Base-by-base conservation (phyloP, 2,329 filamentous ascomycete species). In the Mycocentrospora acerina region DNA sequence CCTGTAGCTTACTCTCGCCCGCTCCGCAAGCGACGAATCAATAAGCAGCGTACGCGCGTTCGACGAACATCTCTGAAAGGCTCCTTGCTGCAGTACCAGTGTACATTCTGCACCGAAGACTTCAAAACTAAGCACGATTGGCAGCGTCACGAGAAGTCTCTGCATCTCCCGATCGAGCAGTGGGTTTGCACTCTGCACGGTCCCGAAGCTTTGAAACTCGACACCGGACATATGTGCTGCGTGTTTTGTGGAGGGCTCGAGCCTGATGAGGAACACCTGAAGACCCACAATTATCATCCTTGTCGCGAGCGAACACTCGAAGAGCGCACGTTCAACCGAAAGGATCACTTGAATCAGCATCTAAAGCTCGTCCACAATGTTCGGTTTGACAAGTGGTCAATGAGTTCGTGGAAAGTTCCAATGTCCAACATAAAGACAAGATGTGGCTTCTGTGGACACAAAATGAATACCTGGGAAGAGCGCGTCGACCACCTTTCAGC, bases 311-410 rank as follows among this genome's bases (percentile, higher is more conserved):
- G 51, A 5, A 44, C 30, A n/a, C 28, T 55, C 6, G 48, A 51
- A 4, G 55, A 54, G 26, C 56, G 59, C 2, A 62, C 51, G 2
- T 62, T 62, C 19, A 48, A 59, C 15, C 42, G 59, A 1, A 60
- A 60, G 41, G 59, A 60, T n/a, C 59, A 62, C 26, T 27, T 62
- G 1, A 48, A 48, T 3, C 59, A 62, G 28, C 59, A 62, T 24
- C 28, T 60, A 5, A 43, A 48, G n/a, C 34, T 60, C 4, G 55
- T 62, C 4, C 58, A 61, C 19, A 40, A 44, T 7, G 39, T 48
- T 3, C 47, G 45, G 13, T 58, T 51, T 14, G 38, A 43, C 1
- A 47, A 51, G 11, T 81, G 48, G 67, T 51, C 57, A 26, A 60
- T 61, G 56, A 39, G 43, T 14, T 34, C 38, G 10, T 61, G 57